phyloP scores from a whole-genome alignment of 345 rosid species.

The thale cress (Arabidopsis thaliana) region DNA sequence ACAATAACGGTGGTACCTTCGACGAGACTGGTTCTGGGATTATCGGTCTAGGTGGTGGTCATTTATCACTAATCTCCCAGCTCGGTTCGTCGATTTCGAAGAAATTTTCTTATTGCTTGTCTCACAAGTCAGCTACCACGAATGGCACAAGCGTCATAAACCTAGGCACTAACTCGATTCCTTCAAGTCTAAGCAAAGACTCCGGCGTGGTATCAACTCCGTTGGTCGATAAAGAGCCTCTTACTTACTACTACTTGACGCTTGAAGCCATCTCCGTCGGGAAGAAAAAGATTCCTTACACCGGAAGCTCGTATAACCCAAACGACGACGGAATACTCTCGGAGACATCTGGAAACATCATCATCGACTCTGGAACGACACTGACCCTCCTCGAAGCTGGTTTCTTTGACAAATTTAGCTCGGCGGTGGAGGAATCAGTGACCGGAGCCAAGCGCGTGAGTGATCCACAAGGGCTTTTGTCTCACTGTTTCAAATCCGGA shows the following conservation, averaged over 20 bases:
- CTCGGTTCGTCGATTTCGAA: slow-evolving; percentile 49
- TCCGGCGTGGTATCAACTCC: slow-evolving; percentile 52
- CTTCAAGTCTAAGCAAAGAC: slow-evolving; percentile 45
- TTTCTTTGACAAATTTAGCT: slow-evolving; percentile 36
- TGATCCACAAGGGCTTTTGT: slow-evolving; percentile 42
- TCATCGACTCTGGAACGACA: slow-evolving; percentile 73
- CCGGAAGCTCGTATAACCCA: slow-evolving; percentile 33
- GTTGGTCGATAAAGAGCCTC: slow-evolving; percentile 44
- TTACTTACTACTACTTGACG: slow-evolving; percentile 53
- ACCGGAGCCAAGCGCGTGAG: slow-evolving; percentile 24
- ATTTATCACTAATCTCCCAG: slow-evolving; percentile 56
- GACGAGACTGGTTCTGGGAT: slow-evolving; percentile 53
- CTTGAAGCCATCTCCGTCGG: slow-evolving; percentile 59
- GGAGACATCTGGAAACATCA: slow-evolving; percentile 51
- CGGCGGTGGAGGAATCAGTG: slow-evolving; percentile 37
- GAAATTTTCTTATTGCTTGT: slow-evolving; percentile 70
- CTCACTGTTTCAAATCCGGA: slow-evolving; percentile 48
- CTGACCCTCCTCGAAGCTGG: slow-evolving; percentile 49
- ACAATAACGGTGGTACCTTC: slow-evolving; percentile 53
- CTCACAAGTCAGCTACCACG: slow-evolving; percentile 44
- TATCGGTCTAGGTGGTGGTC: slow-evolving; percentile 67
- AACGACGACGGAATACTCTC: background rate
- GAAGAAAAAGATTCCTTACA: slow-evolving; percentile 34
- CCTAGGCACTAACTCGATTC: slow-evolving; percentile 55
- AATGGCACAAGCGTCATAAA: slow-evolving; percentile 53